Evolutionary conservation across 139 green algal species (phyloP), one percentile per base, ranked within the genome.

Genomic region (Spirogloea muscicola): DNA sequence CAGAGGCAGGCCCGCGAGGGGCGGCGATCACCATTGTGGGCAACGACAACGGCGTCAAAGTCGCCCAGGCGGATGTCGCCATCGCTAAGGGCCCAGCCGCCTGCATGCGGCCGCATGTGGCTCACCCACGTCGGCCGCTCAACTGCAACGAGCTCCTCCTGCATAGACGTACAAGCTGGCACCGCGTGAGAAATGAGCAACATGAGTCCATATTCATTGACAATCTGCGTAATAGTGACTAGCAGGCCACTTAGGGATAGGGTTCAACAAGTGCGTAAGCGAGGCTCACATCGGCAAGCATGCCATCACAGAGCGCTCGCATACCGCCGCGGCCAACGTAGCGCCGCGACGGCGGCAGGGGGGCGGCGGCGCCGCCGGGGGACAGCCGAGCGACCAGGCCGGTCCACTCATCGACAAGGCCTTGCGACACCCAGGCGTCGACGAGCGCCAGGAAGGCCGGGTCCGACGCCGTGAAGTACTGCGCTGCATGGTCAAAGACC

Each of bases 31-130:
- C 68, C 90, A 58, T 95, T 95, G 82, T 95, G 90, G 4, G 90
- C 87, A 27, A 95, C 90, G 13, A 92, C 89, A 3, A 91, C 89
- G 10, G 79, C 79, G 40, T 89, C 86, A 68, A 84, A 93, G n/a
- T 77, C 44, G 60, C 68, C 58, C 41, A 34, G 38, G 42, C 57
- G 25, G n/a, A 49, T 3, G 4, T 25, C 48, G 13, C 58, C 38
- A 0, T 68, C 37, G 10, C 59, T 25, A 6, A 77, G 65, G 3
- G 34, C 40, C 41, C 58, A 74, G 18, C 72, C 27, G 36, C 65
- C 38, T 21, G 31, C 34, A 10, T 34, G 39, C 21, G 48, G 63
- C 37, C 33, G 21, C 75, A 90, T 84, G 58, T 76, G 65, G 59
- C 78, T 77, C 7, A 93, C 81, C 88, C 88, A 92, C 70, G 78